Conservation (phyloP, 345 rosid species). For the Dipteronia dyeriana region DNA sequence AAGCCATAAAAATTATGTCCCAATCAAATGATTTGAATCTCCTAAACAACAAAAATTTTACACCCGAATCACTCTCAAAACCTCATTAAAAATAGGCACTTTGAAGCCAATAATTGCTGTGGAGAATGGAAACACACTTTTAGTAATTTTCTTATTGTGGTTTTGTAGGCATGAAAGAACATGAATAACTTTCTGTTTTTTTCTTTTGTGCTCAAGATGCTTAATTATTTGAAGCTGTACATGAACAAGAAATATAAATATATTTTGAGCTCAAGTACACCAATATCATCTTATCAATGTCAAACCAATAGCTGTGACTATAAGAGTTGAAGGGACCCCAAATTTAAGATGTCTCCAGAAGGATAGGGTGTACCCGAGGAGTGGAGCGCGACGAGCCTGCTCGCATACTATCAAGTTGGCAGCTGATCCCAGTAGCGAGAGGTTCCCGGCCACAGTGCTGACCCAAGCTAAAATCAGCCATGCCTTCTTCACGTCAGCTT, state of each 20-base stretch:
- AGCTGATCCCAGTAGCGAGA: conserved; percentile 81
- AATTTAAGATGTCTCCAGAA: conserved; percentile 75
- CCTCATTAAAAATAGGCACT: too few relatives aligned
- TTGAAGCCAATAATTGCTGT: too few relatives aligned
- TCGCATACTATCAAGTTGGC: conserved; percentile 93
- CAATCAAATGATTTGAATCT: too few relatives aligned
- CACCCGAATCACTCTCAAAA: too few relatives aligned
- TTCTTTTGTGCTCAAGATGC: too few relatives aligned
- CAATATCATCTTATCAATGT: conserved; percentile 39
- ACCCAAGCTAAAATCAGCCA: conserved; percentile 91
- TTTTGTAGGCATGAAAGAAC: too few relatives aligned
- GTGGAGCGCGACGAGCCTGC: conserved; percentile 65
- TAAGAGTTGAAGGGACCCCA: conserved; percentile 76
- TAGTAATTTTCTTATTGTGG: too few relatives aligned
- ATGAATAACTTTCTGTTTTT: too few relatives aligned
- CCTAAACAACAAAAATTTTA: too few relatives aligned
- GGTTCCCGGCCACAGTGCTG: conserved; percentile 85
- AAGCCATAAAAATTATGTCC: too few relatives aligned
- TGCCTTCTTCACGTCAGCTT: conserved; percentile 67
- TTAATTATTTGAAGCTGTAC: too few relatives aligned
- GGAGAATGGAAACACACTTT: too few relatives aligned
- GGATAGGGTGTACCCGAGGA: conserved; percentile 54
- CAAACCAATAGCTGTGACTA: conserved; percentile 71
- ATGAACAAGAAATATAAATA: background rate
- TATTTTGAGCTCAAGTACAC: background rate